Evolutionary conservation across 2,329 filamentous ascomycete genomes (phyloP).

Genomic region (Exophiala sp.): DNA sequence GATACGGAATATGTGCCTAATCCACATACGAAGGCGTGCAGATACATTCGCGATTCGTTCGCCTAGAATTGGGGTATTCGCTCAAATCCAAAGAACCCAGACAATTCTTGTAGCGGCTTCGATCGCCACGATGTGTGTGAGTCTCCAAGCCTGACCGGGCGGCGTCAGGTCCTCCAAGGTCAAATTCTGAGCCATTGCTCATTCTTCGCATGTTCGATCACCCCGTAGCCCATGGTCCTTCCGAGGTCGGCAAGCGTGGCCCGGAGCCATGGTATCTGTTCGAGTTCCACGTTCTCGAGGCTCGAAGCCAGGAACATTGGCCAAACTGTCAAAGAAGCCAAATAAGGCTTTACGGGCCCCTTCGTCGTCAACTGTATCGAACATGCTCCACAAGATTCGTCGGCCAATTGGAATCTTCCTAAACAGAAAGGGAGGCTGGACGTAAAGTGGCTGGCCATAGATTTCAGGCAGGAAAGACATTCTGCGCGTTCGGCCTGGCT

Average conservation of each 20-base stretch:
- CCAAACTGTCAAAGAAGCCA: conserved; percentile 6
- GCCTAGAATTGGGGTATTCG: too few relatives aligned
- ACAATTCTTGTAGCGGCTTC: too few relatives aligned
- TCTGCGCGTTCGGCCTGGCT: conserved; percentile 9
- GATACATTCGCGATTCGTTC: too few relatives aligned
- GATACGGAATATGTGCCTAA: too few relatives aligned
- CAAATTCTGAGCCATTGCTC: conserved; percentile 27
- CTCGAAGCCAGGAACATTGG: conserved; percentile 11
- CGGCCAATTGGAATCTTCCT: conserved; percentile 1
- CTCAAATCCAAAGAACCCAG: too few relatives aligned
- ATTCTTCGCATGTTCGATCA: conserved; percentile 13
- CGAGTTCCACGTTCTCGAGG: conserved; percentile 1
- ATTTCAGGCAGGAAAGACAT: conserved; percentile 1
- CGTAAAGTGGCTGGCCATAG: conserved; percentile 7
- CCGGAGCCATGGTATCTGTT: conserved; percentile 4
- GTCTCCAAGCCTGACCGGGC: too few relatives aligned
- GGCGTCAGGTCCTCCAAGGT: not conserved
- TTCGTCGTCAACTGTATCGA: not conserved
- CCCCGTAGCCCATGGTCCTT: conserved; percentile 2
- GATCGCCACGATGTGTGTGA: too few relatives aligned
- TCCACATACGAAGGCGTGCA: too few relatives aligned
- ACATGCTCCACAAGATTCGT: not conserved
- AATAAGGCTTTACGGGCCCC: conserved; percentile 8
- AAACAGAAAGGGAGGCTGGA: conserved; percentile 13
- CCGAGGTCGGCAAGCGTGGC: conserved; percentile 1